These are phyloP conservation scores for Gastrolobium bilobum DNA, from an alignment of 306 rosid species.

Conservation along the genomic window DNA sequence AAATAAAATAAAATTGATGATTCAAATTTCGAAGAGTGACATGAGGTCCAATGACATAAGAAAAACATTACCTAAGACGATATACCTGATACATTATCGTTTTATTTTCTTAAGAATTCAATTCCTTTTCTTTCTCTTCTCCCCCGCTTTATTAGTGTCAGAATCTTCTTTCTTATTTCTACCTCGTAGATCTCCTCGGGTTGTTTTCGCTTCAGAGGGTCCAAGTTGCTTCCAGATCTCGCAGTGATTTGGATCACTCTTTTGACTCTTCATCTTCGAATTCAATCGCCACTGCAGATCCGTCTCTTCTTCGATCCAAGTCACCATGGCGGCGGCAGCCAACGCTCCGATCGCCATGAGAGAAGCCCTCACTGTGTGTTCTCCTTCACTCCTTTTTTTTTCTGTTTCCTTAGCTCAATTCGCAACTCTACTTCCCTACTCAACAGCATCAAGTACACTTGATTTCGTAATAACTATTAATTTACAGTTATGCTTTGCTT, in stretches of 20 bases:
- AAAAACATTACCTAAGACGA: slow-evolving; percentile 41
- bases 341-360: slow-evolving; percentile 98
- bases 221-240: slow-evolving; percentile 75
- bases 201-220: slow-evolving; percentile 45
- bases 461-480: slow-evolving; percentile 8
- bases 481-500: slow-evolving; percentile 28
- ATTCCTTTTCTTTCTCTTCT: slow-evolving; percentile 39
- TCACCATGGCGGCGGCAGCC: slow-evolving; percentile 96
- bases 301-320: slow-evolving; percentile 46
- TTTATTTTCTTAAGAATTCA: slow-evolving; percentile 50
- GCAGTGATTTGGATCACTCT: slow-evolving; percentile 58
- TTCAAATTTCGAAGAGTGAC: too few relatives aligned
- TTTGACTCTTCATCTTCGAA: slow-evolving; percentile 45
- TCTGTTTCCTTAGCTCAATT: slow-evolving; percentile 49
- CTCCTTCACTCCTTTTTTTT: slow-evolving; percentile 21
- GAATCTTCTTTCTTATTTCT: slow-evolving; percentile 34
- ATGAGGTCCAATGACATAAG: too few relatives aligned
- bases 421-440: slow-evolving; percentile 10
- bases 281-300: slow-evolving; percentile 62
- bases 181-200: slow-evolving; percentile 53
- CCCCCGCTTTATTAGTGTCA: slow-evolving; percentile 56
- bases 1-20: too few relatives aligned
- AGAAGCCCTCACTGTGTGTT: slow-evolving; percentile 88
- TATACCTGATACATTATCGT: slow-evolving; percentile 47
- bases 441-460: slow-evolving; percentile 12